Percentiles rank a stretch among this genome's conserved stretches.
Evolutionary conservation across 2,329 filamentous ascomycete species (phyloP).

Genomic region (Penicillium expansum): DNA sequence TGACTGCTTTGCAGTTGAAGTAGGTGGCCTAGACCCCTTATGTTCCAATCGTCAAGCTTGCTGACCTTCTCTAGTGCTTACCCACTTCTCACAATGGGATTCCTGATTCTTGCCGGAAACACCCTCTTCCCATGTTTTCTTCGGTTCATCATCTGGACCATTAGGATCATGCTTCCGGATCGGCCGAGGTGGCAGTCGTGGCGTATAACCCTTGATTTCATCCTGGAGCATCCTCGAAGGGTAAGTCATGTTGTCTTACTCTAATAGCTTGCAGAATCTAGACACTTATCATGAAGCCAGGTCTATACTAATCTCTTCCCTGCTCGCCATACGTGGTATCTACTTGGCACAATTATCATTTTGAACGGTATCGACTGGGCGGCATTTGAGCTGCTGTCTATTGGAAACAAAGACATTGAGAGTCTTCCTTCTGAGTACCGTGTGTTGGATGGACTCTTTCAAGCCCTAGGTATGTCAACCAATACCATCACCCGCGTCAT

Average conservation of each 20-base stretch:
- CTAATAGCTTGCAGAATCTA: too few species aligned
- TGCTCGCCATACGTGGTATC: slow-evolving; percentile 62
- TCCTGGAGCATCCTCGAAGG: slow-evolving; percentile 35
- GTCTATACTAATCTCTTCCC: slow-evolving; percentile 56
- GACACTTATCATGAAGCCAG: slow-evolving; percentile 16
- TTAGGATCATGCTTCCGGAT: slow-evolving; percentile 34
- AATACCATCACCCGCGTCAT: neutral
- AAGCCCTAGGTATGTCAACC: slow-evolving; percentile 50
- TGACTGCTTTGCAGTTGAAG: slow-evolving; percentile 46
- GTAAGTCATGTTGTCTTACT: slow-evolving; percentile 14
- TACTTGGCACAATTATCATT: slow-evolving; percentile 59
- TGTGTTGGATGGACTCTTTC: slow-evolving; percentile 63
- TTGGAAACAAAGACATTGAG: slow-evolving; percentile 58
- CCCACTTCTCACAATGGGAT: slow-evolving; percentile 49
- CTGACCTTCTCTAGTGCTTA: slow-evolving; percentile 33
- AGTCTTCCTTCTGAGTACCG: slow-evolving; percentile 53
- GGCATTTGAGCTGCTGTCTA: slow-evolving; percentile 63
- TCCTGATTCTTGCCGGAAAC: slow-evolving; percentile 63
- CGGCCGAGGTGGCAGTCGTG: slow-evolving; percentile 29
- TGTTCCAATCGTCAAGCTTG: neutral
- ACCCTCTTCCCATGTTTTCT: slow-evolving; percentile 65
- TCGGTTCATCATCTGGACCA: slow-evolving; percentile 57
- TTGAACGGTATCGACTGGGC: slow-evolving; percentile 65
- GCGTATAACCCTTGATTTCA: slow-evolving; percentile 35
- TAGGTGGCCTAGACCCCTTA: slow-evolving; percentile 5